Base-by-base conservation (phyloP, 2,329 filamentous ascomycete species). In the Lomentospora prolificans region DNA sequence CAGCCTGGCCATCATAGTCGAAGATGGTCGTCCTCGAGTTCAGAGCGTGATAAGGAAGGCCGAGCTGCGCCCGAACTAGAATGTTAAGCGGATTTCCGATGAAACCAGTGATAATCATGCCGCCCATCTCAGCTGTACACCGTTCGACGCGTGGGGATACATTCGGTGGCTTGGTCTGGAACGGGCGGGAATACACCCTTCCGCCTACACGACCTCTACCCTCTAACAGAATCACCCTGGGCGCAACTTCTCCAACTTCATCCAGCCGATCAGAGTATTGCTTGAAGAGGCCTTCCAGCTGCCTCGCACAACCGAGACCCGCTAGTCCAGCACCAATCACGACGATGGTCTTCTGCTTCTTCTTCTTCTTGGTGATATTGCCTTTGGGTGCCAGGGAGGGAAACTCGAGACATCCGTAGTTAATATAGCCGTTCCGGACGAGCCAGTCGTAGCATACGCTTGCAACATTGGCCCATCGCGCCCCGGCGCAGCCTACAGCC, bases 21-120 rank as follows among this genome's bases (percentile, higher is more conserved):
- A 96, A 96, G 8, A 99, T 84, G 7, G 90, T 94, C 14, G 92
- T 92, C 39, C 84, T 81, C n/a, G 82, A 75, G 61, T 84, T 85
- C 58, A 99, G 75, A 24, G 86, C 77, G 68, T 96, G 90, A 66
- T 95, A 96, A 14, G 85, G 85, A 19, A 99, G 78, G 25, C 87
- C 88, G 51, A 99, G 78, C 69, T 99, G 95, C 14, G 89, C 91
- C 61, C 94, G 85, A 57, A 99, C 85, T 58, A 99, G 83, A 51
- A 91, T 82, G 66, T 96, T 95, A 62, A 99, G 74, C 4, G 94
- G 94, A 63, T 99, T 99, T 17, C 95, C 95, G 61, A 97, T 90
- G 67, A 97, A 99, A 0, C 94, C 94, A 31, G 95, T 96, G 59
- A 99, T 90, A 58, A 99, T 97, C 78, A 99, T 96, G 56, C 92